Percentiles rank a stretch among this genome's conserved stretches.
phyloP scores from a whole-genome alignment of 2,329 filamentous ascomycete species.

The Cladosporium sphaerospermum region DNA sequence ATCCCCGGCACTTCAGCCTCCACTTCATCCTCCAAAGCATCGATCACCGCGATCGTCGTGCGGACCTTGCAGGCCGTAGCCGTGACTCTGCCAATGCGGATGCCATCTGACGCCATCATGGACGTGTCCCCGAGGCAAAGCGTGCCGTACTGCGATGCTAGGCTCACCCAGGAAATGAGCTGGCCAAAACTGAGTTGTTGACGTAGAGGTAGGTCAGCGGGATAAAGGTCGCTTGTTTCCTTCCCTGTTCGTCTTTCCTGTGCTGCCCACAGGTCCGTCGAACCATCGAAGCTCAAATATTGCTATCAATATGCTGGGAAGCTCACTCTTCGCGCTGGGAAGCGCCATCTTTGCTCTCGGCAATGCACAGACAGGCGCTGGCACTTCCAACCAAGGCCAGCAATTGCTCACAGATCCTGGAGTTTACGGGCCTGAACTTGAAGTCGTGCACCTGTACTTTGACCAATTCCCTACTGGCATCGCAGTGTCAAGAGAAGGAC shows the following conservation, averaged over 20 bases:
- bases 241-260: not conserved
- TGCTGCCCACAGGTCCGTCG: not conserved
- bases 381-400: not conserved
- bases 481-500: constrained; percentile 45
- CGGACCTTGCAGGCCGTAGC: not conserved
- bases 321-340: not conserved
- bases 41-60: not conserved
- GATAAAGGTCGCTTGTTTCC: not conserved
- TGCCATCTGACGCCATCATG: constrained; percentile 4
- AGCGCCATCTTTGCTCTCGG: not conserved
- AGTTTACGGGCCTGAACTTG: constrained; percentile 38
- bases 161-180: not conserved
- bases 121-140: not conserved
- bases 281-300: not conserved
- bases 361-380: constrained; percentile 7
- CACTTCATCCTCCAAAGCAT: not conserved
- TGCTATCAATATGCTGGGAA: not conserved
- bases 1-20: not conserved
- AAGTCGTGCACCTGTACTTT: constrained; percentile 46
- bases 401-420: constrained; percentile 30
- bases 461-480: constrained; percentile 48
- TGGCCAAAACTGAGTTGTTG: not conserved
- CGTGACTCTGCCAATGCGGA: not conserved
- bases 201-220: not conserved
- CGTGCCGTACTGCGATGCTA: not conserved